A percentile compares a stretch with the other conserved stretches of the same genome.
These are phyloP conservation scores for Sclerotinia nivalis DNA, from an alignment of 2,329 filamentous ascomycete genomes.

Conservation along the genomic window DNA sequence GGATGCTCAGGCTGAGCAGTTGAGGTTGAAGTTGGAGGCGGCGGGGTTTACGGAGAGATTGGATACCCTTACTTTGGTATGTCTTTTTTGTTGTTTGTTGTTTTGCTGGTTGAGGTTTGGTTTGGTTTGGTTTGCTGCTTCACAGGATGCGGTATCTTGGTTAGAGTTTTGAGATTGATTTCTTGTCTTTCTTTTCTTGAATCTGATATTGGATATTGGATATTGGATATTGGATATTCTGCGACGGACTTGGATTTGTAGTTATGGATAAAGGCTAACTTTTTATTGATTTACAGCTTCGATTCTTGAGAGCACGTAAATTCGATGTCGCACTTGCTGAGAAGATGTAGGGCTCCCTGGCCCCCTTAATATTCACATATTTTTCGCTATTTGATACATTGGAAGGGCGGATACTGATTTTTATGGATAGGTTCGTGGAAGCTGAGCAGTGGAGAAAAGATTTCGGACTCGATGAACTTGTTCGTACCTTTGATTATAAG, in stretches of 20 bases:
- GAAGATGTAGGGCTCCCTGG: slow-evolving; percentile 71
- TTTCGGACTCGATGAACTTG: slow-evolving; percentile 78
- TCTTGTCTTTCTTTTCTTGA: not conserved
- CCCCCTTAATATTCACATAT: not conserved
- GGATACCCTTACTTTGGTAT: slow-evolving; percentile 87
- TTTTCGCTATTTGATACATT: not conserved
- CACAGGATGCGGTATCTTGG: not conserved
- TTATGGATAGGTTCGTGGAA: slow-evolving; percentile 73
- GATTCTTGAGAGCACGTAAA: slow-evolving; percentile 92
- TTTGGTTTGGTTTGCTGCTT: not conserved
- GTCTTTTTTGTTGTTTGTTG: slow-evolving; percentile 38
- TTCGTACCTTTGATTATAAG: slow-evolving; percentile 79
- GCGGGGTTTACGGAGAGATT: slow-evolving; percentile 80
- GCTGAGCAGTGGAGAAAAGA: slow-evolving; percentile 89
- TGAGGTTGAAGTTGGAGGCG: slow-evolving; percentile 81
- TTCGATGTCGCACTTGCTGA: slow-evolving; percentile 84
- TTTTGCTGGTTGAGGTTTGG: not conserved
- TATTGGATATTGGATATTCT: not conserved
- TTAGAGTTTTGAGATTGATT: not conserved
- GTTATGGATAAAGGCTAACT: not conserved
- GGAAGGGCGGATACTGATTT: slow-evolving; percentile 25
- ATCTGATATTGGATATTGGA: not conserved
- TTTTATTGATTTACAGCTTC: slow-evolving; percentile 54
- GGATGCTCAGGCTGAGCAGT: slow-evolving; percentile 84
- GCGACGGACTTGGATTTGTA: not conserved